Evolutionary conservation across 75 land plant species (phyloP), one percentile per base, ranked within the genome.

Genomic region (Larix kaempferi): DNA sequence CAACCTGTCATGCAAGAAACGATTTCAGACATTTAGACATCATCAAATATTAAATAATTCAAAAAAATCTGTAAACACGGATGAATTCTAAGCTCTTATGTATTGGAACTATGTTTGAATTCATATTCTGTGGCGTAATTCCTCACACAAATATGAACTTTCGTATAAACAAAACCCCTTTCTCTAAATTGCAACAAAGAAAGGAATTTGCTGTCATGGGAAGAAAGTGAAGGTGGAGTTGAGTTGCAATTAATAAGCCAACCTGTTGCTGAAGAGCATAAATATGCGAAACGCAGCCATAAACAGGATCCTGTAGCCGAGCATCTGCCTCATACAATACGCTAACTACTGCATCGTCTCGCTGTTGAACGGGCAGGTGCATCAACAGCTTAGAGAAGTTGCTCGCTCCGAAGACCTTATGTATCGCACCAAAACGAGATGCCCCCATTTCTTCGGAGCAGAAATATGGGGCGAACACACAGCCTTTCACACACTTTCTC

Each of bases 321-420:
- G 87, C 88, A 37, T 86, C 80, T 17, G 88, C 88, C 58, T 86
- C 88, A 78, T 86, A 86, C 56, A 79, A 71, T 56, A 86, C 75
- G 76, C 87, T 86, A 13, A 80, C 56, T 14, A 84, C 88, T 7
- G 88, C 88, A 19, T 86, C 87, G 57, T 67, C 72, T 61, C 88
- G 83, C 5, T 86, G 63, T 14, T 78, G 56, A 27, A 62, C 15
- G 35, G 83, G 87, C 61, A 86, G 78, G 60, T 77, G 79, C 10
- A 35, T 77, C 75, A 86, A 59, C 72, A 86, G 80, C 83, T 86
- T 86, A 39, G 79, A 75, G 25, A 86, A 87, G 71, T 86, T 86
- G 79, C 88, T 86, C 39, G 88, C 88, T 10, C 88, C 88, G 61
- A 86, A 86, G 19, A 86, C 62, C 78, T 86, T 86, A 71, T 86